phyloP scores from a whole-genome alignment of 768 basidiomycete species.

The Trametes cubensis region DNA sequence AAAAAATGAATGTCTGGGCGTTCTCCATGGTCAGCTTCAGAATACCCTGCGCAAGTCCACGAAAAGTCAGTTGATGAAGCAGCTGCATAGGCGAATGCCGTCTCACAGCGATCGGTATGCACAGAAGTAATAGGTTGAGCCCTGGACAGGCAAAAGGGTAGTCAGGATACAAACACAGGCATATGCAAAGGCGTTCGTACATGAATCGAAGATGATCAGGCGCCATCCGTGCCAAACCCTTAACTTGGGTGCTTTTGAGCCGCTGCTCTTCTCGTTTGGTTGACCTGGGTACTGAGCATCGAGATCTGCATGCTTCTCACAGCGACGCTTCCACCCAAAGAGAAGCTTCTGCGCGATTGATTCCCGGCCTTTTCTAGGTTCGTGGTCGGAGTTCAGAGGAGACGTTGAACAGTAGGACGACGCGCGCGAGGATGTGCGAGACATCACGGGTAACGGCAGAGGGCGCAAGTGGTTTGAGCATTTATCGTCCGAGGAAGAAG shows the following conservation, averaged over 20 bases:
- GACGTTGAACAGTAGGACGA: slow-evolving; percentile 30
- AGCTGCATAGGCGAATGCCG: not conserved
- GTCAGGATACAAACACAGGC: not conserved
- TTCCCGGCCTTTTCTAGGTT: not conserved
- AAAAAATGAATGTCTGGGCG: slow-evolving; percentile 59
- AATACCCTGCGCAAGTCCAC: slow-evolving; percentile 49
- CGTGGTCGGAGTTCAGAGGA: slow-evolving; percentile 22
- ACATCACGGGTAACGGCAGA: slow-evolving; percentile 22
- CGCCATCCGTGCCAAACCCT: slow-evolving; percentile 53
- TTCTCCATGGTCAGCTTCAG: slow-evolving; percentile 50
- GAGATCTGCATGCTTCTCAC: not conserved
- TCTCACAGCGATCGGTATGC: slow-evolving; percentile 67
- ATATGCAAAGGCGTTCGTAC: slow-evolving; percentile 39
- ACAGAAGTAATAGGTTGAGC: slow-evolving; percentile 67
- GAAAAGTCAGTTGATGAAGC: not conserved
- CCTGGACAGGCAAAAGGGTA: slow-evolving; percentile 43
- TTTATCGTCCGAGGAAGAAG: slow-evolving; percentile 18
- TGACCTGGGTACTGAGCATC: slow-evolving; percentile 11
- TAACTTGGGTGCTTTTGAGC: slow-evolving; percentile 8
- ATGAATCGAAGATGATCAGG: slow-evolving; percentile 56
- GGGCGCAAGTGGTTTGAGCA: slow-evolving; percentile 15
- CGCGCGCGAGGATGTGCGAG: slow-evolving; percentile 24
- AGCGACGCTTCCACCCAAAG: slow-evolving; percentile 7
- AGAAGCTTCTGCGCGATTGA: slow-evolving; percentile 15
- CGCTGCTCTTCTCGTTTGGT: slow-evolving; percentile 18